Conservation (phyloP, 108 stramenopile genomes). For the Nitzschia putrida region DNA sequence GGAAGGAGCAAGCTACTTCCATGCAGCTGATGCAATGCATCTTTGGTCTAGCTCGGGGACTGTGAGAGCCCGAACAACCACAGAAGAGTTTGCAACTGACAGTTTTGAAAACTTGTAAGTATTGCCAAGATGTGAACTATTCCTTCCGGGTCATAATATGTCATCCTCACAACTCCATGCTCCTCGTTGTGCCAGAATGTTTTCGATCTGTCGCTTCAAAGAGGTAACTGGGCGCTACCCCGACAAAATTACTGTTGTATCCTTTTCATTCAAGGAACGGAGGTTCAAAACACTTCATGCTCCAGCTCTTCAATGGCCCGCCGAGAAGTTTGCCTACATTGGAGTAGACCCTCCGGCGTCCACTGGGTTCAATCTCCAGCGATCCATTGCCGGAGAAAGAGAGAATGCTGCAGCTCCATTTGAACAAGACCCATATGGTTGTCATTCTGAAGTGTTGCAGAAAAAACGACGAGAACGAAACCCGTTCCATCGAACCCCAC, state of each 20-base stretch:
- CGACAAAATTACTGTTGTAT: constrained; percentile 83
- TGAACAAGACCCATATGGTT: constrained; percentile 92
- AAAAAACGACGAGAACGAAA: constrained; percentile 86
- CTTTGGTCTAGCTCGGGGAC: constrained; percentile 62
- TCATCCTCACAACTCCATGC: not conserved
- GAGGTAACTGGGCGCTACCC: constrained; percentile 95
- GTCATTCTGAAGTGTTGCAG: constrained; percentile 69
- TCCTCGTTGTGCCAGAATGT: constrained; percentile 44
- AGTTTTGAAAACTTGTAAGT: constrained; percentile 91
- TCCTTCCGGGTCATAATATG: not conserved
- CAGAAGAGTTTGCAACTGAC: constrained; percentile 96
- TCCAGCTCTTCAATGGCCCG: constrained; percentile 84
- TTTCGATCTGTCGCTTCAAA: constrained; percentile 93
- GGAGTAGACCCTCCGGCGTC: constrained; percentile 85
- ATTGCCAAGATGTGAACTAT: too few relatives aligned
- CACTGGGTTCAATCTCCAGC: constrained; percentile 75
- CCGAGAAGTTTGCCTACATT: constrained; percentile 70
- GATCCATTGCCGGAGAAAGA: constrained; percentile 66
- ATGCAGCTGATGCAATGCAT: constrained; percentile 77
- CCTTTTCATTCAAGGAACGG: constrained; percentile 90
- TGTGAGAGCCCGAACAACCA: constrained; percentile 75
- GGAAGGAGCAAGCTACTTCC: constrained; percentile 86
- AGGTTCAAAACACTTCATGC: constrained; percentile 88
- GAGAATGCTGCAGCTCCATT: constrained; percentile 82
- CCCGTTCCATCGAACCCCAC: constrained; percentile 86